Evolutionary conservation across 495 filamentous ascomycete species (phyloP), one percentile per base, ranked within the genome.

Genomic region (Aspergillus panamensis): DNA sequence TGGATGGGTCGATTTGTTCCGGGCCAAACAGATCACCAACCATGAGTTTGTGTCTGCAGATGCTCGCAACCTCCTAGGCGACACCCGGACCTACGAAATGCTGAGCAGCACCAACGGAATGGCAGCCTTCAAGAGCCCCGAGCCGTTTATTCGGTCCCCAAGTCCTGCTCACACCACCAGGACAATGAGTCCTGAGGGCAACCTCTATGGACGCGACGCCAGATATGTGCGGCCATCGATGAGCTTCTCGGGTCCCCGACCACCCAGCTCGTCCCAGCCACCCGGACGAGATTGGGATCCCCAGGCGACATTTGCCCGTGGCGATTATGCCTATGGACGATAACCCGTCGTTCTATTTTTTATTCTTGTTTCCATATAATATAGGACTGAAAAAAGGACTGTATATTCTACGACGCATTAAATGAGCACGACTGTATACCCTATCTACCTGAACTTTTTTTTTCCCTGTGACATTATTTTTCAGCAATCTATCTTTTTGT

Each of bases 21-120:
- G 72, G 19, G 62, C 72, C 19, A 62, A 66, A 56, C 76, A 81
- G 55, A 60, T 53, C 66, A 81, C 74, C 62, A 64, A 57, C 47
- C 62, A 72, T 49, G 94, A 97, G 64, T 97, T 96, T 62, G 91
- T 96, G 60, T 92, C 89, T 13, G 87, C 87, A 19, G 93, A 97
- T 62, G 92, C 91, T 21, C 82, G 83, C 57, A 71, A 80, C 48
- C 73, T 83, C 64, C 81, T 85, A 55, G 74, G 79, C 66, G 84
- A 88, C 55, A 76, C 79, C 63, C 83, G 84, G 72, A 83, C 85
- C 62, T 95, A 91, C 80, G 90, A 96, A 75, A 92, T 96, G 86
- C 84, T 92, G 16, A 21, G 17, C 62, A 77, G 75, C 61, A 78
- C 79, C 61, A 62, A 66, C 20, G 60, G 49, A 13, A 42, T 65